Evolutionary conservation across 2,329 filamentous ascomycete genomes (phyloP), one percentile per base, ranked within the genome.

Genomic region (Pseudogymnoascus sp.): DNA sequence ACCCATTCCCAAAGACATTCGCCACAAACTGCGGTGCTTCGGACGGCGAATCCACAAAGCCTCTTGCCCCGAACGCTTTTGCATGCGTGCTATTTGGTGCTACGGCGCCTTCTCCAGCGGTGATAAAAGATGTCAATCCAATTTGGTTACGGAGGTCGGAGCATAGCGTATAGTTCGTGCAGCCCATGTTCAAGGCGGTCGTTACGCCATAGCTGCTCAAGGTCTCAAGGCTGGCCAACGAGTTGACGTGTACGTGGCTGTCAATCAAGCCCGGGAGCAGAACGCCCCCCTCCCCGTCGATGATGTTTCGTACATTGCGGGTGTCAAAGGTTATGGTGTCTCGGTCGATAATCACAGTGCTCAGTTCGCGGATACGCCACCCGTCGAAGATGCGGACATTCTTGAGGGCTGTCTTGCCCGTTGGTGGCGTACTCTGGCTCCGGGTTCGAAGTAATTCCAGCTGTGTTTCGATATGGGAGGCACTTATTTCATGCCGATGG

Each of bases 231-330:
- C 63, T 65, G 8, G 62, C 63, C 25, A 68, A 50, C 9, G 66
- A 63, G 11, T 43, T 38, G 6, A 70, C 57, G 60, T 71, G 70
- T 5, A 70, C 59, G 47, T 71, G 70, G 1, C 68, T 64, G 47
- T 71, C 70, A 60, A 71, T 72, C n/a, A 72, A 62, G 3, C 69
- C 70, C 0, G 70, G 70, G 20, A 70, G 68, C 9, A 71, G 60
- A 41, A 70, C 65, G 16, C 66, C 61, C 25, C 68, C 68, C 16
- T 60, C 59, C 34, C 63, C 69, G 30, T 72, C 68, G 18, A 72
- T 57, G 60, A 62, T 8, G 62, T 25, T 60, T 11, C 14, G n/a
- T 6, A 59, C 35, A 18, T 18, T 14, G 37, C 28, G 57, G 16
- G 25, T 16, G 43, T 50, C 57, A 16, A 30, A 28, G 57, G 57